Conservation (phyloP, 371 early-diverging fungal genomes). For the Apophysomyces variabilis region DNA sequence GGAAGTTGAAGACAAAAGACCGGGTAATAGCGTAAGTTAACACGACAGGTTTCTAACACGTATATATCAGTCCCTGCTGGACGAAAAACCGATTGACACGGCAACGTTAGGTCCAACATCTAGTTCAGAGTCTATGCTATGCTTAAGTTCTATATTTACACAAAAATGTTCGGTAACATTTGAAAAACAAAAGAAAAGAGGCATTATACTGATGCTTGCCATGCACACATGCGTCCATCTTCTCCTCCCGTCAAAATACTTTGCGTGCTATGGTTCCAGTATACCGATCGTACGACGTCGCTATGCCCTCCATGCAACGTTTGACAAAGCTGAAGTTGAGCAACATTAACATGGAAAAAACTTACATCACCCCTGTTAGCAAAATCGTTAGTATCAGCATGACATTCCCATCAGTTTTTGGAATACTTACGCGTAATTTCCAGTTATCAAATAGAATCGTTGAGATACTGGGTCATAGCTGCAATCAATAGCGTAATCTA, state of each 20-base stretch:
- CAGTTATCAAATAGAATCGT: slow-evolving; percentile 82
- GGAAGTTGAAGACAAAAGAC: no score
- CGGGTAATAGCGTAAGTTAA: no score
- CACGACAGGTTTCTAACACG: no score
- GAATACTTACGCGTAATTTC: slow-evolving; percentile 70
- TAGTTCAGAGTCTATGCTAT: no score
- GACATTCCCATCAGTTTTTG: not conserved
- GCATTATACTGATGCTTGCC: slow-evolving; percentile 44
- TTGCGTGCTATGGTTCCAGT: slow-evolving; percentile 64
- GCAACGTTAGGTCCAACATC: no score
- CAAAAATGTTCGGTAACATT: not conserved
- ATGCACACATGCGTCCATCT: slow-evolving; percentile 72
- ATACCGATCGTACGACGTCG: slow-evolving; percentile 74
- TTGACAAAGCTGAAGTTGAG: slow-evolving; percentile 70
- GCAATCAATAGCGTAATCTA: slow-evolving; percentile 89
- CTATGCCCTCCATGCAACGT: slow-evolving; percentile 64
- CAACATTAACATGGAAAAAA: slow-evolving; percentile 73
- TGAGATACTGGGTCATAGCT: slow-evolving; percentile 69
- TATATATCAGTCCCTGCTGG: no score
- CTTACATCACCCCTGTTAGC: slow-evolving; percentile 66
- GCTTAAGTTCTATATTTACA: not conserved
- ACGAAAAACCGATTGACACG: no score
- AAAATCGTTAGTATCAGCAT: not conserved
- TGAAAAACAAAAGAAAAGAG: not conserved
- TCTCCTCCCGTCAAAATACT: slow-evolving; percentile 78